Percentiles rank a stretch among this genome's conserved stretches.
phyloP scores from a whole-genome alignment of 164 flowering plant species.

The grape (Vitis vinifera) region ASM3070453v1 NC_081806.1:2117001-2117500 shows the following conservation, averaged over 20 bases:
- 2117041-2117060: not conserved
- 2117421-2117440: not conserved
- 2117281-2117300: not conserved
- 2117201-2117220: slow-evolving; percentile 6
- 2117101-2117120: not conserved
- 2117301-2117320: not conserved
- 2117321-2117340: not conserved
- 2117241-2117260: slow-evolving; percentile 4
- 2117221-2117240: not conserved
- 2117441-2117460: slow-evolving; percentile 6
- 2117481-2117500: not conserved
- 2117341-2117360: slow-evolving; percentile 3
- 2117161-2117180: not conserved
- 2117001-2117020: not conserved
- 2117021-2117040: not conserved
- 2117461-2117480: slow-evolving; percentile 7
- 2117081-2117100: slow-evolving; percentile 3
- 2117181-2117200: slow-evolving; percentile 1
- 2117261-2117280: not conserved
- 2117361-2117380: slow-evolving; percentile 1
- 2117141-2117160: not conserved
- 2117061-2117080: not conserved
- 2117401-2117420: not conserved
- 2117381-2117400: not conserved
- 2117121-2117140: not conserved